phyloP scores from a whole-genome alignment of 768 basidiomycete species.

The Lactarius psammicola region DNA sequence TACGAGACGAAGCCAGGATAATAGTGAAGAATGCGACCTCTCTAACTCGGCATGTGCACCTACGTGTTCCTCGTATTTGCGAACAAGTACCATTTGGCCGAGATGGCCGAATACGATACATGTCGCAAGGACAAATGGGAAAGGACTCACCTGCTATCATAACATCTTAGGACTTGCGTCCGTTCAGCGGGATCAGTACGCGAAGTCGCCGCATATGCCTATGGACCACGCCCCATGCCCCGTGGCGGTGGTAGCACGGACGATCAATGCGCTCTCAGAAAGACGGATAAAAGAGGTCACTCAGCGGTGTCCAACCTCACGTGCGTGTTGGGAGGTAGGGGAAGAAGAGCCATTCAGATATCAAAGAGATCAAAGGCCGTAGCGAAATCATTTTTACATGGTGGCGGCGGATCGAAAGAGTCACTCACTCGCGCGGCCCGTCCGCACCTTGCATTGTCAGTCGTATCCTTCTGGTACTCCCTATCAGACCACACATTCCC shows the following conservation, averaged over 20 bases:
- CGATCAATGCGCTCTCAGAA: constrained; percentile 27
- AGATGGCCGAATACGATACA: constrained; percentile 1
- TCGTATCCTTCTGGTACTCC: constrained; percentile 11
- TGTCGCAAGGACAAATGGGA: neutral
- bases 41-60: neutral
- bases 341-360: constrained; percentile 27
- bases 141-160: constrained; percentile 19
- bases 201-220: constrained; percentile 15
- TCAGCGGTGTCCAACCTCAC: constrained; percentile 24
- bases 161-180: constrained; percentile 5
- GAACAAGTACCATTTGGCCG: constrained; percentile 7
- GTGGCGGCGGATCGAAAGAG: constrained; percentile 15
- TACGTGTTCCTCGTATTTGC: neutral
- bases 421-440: constrained; percentile 25
- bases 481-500: constrained; percentile 19
- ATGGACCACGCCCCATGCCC: constrained; percentile 25
- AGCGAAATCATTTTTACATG: constrained; percentile 27
- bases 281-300: constrained; percentile 19
- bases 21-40: neutral
- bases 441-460: constrained; percentile 17
- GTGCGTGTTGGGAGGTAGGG: constrained; percentile 8
- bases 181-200: neutral
- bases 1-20: neutral
- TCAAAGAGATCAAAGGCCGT: constrained; percentile 22
- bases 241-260: constrained; percentile 22